These are phyloP conservation scores for Nymphaea colorata DNA, from an alignment of 164 flowering plant genomes.

Conservation along the genomic window DNA sequence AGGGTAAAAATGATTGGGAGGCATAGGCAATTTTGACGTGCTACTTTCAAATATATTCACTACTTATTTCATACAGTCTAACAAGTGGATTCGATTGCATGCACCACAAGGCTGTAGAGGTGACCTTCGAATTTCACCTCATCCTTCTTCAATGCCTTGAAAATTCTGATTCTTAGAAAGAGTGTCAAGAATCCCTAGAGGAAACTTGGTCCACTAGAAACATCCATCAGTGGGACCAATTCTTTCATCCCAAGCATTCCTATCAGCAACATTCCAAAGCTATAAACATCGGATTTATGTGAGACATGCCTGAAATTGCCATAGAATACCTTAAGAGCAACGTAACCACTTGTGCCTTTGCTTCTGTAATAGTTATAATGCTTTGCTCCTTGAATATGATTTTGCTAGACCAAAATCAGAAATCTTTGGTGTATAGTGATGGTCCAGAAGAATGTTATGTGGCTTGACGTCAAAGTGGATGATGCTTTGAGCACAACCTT, in stretches of 20 bases:
- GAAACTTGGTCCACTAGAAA: conserved; percentile 1
- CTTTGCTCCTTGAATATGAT: conserved; percentile 1
- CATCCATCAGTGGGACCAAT: neutral
- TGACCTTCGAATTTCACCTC: conserved; percentile 7
- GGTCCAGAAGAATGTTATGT: conserved; percentile 5
- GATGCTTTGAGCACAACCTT: conserved; percentile 1
- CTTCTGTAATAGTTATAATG: neutral
- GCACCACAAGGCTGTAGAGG: conserved; percentile 9
- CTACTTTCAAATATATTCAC: conserved; percentile 8
- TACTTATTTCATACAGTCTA: conserved; percentile 8
- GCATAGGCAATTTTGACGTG: conserved; percentile 2
- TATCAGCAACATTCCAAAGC: conserved; percentile 4
- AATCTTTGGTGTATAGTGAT: conserved; percentile 2
- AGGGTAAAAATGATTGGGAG: conserved; percentile 7
- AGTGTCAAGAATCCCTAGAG: conserved; percentile 1
- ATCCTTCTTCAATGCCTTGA: no score
- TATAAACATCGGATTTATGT: conserved; percentile 9
- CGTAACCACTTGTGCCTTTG: conserved; percentile 3
- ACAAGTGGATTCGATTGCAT: conserved; percentile 9
- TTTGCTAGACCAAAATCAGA: conserved; percentile 7
- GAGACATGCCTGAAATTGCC: conserved; percentile 3
- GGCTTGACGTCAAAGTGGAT: conserved; percentile 7
- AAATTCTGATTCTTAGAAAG: neutral
- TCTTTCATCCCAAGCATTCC: neutral
- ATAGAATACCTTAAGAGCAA: conserved; percentile 1